A percentile compares a stretch with the other conserved stretches of the same genome.
These are phyloP conservation scores for Candida sanyaensis DNA, from an alignment of 1,139 yeast species.

Conservation along the genomic window DNA sequence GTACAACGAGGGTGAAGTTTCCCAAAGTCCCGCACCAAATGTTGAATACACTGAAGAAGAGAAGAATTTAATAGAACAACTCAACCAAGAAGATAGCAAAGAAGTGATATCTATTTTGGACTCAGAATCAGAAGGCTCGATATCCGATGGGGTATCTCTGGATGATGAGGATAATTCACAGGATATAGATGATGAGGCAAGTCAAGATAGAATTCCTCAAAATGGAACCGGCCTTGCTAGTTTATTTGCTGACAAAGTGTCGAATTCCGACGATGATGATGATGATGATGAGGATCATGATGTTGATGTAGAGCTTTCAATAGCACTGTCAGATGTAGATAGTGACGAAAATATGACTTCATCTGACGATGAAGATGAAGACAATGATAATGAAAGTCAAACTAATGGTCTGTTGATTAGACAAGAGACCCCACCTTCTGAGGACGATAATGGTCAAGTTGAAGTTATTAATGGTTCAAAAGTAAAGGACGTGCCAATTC, in stretches of 20 bases:
- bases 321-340: conserved; percentile 16
- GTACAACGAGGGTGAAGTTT: conserved; percentile 22
- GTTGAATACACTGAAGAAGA: conserved; percentile 39
- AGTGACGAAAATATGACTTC: conserved; percentile 17
- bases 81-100: conserved; percentile 11
- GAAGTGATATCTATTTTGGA: conserved; percentile 20
- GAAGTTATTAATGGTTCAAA: conserved; percentile 40
- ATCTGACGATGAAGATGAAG: conserved; percentile 20
- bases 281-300: conserved; percentile 14
- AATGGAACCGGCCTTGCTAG: conserved; percentile 11
- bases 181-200: not conserved
- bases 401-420: conserved; percentile 9
- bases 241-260: conserved; percentile 6
- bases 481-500: conserved; percentile 71
- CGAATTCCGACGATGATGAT: conserved; percentile 12
- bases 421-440: conserved; percentile 25
- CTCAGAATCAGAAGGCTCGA: conserved; percentile 21
- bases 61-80: conserved; percentile 27
- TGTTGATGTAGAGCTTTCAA: conserved; percentile 13
- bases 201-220: not conserved
- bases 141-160: conserved; percentile 14
- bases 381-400: conserved; percentile 15
- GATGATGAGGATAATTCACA: not conserved
- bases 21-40: conserved; percentile 7
- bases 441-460: conserved; percentile 18